Percentiles rank a stretch among this genome's conserved stretches.
These are phyloP conservation scores for Moniliella sp. DNA, from an alignment of 1,284 basidiomycete genomes.

Conservation along the genomic window DNA sequence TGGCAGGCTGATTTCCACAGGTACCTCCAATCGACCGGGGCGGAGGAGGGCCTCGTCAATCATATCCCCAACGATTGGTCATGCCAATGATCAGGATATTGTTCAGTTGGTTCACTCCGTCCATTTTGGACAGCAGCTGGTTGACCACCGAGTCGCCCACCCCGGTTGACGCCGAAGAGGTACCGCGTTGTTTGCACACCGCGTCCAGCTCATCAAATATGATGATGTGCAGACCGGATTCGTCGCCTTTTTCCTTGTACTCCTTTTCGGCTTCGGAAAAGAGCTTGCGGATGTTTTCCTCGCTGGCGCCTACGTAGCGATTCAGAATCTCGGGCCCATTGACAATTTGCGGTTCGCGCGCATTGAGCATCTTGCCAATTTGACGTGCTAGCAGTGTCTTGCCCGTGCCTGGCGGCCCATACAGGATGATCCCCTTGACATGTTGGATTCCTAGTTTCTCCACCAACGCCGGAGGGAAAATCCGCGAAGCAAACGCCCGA, in stretches of 20 bases:
- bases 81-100: conserved; percentile 98
- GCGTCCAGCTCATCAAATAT: conserved; percentile 98
- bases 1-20: conserved; percentile 95
- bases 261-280: conserved; percentile 95
- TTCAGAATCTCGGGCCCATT: conserved; percentile 94
- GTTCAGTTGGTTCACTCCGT: conserved; percentile 95
- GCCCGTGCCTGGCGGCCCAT: conserved; percentile 87
- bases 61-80: conserved; percentile 96
- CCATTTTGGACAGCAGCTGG: conserved; percentile 97
- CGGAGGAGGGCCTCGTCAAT: conserved; percentile 93
- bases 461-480: conserved; percentile 85
- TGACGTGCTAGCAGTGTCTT: conserved; percentile 94
- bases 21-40: conserved; percentile 92
- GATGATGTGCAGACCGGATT: conserved; percentile 92
- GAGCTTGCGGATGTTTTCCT: conserved; percentile 93
- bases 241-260: conserved; percentile 94
- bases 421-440: conserved; percentile 86
- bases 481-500: conserved; percentile 88
- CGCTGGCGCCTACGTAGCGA: conserved; percentile 85
- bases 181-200: conserved; percentile 80
- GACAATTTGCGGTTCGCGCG: conserved; percentile 89
- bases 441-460: conserved; percentile 97
- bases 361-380: conserved; percentile 98
- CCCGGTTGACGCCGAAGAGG: conserved; percentile 53
- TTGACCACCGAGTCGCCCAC: conserved; percentile 97